Base-by-base conservation (phyloP, 78 protist genomes). In the Dictyostelium firmibasis region DNA sequence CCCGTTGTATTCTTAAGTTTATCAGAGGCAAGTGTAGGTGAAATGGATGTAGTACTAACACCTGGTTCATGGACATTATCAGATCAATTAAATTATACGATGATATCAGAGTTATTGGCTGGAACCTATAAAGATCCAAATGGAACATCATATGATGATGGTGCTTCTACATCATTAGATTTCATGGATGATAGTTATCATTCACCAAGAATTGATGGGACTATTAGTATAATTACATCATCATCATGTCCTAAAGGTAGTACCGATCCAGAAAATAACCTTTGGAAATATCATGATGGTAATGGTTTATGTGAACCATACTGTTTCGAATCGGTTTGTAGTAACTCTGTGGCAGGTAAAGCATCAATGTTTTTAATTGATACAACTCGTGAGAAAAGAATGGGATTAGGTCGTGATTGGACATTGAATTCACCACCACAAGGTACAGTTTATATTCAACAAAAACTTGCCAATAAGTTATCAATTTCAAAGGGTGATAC, bases 391-490 rank as follows among this genome's bases (percentile, higher is more conserved):
- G 97, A 96, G 75, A 78, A 92, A 29, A n/a, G 94, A 20, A 96
- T 96, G 96, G 88, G 85, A 2, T 31, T 96, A 29, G 97, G 97
- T 20, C n/a, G 96, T 23, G 85, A 81, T 11, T 96, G 96, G 95
- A 38, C 4, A 3, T 50, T 83, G 6, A 2, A 7, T 10, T 9
- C 84, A 13, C 84, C 91, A 14, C 20, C 16, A 14, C 18, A 44
- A 13, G 97, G 97, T 36, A 23, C 50, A 31, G 91, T 88, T n/a
- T 85, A 70, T 6, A 3, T 86, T 27, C 91, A 79, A 29, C 13
- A 64, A 7, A n/a, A 41, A 25, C 2, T 86, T 0, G 97, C 97
- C 9, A 38, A 16, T 18, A 27, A 35, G 23, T 44, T 91, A 13
- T 20, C 25, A 10, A 81, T 85, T 11, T n/a, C 43, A 18, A 75